Conservation (phyloP, 106 monocot genomes). For the Dendrobium chrysotoxum region DNA sequence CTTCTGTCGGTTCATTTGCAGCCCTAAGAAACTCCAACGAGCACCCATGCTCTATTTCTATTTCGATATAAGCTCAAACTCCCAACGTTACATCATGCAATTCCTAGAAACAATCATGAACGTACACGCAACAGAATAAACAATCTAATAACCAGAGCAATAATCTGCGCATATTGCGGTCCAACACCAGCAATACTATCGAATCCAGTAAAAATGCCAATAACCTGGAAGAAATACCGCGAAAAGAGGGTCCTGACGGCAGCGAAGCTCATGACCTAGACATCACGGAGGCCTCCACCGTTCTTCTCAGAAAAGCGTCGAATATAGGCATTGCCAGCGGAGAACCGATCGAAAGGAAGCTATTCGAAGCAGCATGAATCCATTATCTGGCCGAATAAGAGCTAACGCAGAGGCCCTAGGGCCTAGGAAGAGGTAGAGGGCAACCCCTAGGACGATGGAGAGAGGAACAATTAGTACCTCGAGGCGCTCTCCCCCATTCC, state of each 20-base stretch:
- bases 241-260: not conserved
- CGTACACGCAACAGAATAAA: not conserved
- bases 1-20: too few relatives aligned
- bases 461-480: not conserved
- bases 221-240: not conserved
- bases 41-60: not conserved
- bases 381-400: not conserved
- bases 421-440: not conserved
- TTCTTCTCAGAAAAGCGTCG: constrained; percentile 11
- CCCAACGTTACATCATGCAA: not conserved
- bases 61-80: not conserved
- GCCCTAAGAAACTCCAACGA: not conserved
- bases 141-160: not conserved
- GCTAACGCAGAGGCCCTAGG: too few relatives aligned
- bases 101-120: not conserved
- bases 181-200: not conserved
- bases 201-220: not conserved
- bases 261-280: constrained; percentile 15
- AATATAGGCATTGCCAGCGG: constrained; percentile 11
- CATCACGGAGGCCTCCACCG: constrained; percentile 1
- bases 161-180: not conserved
- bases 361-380: not conserved
- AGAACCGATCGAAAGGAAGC: constrained; percentile 1
- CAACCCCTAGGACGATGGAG: not conserved
- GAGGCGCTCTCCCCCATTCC: not conserved